Base-by-base conservation (phyloP, 2,329 filamentous ascomycete species). In the Fonsecaea nubica region DNA sequence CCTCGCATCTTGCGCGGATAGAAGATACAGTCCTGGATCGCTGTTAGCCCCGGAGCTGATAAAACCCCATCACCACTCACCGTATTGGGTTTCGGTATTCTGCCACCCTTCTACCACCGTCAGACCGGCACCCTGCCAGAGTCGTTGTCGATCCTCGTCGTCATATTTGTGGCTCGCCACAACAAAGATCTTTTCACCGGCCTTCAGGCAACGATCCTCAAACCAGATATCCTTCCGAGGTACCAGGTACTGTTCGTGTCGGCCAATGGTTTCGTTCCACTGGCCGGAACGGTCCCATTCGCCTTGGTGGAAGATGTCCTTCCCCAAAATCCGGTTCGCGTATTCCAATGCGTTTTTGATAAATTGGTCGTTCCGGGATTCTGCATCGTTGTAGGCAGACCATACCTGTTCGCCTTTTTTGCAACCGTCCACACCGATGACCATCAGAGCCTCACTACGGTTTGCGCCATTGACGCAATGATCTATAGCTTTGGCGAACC, bases 101-200 rank as follows among this genome's bases (percentile, higher is more conserved):
- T 25, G 42, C 42, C 42, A 48, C 25, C 42, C 42, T 4, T 48
- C 18, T 2, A 48, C 10, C 42, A 48, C 5, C 42, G 42, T 21
- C 42, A 63, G 36, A 5, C 53, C 87, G 21, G 92, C 88, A 21
- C 82, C 78, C 54, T 85, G 84, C 90, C 91, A 97, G 38, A 98
- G 83, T 57, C 84, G 78, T 48, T 83, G 77, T 18, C 87, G 85
- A 69, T 92, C 90, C 36, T 83, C 79, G 4, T 80, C 75, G 25
- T 88, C 89, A 77, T 92, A 97, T 79, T 98, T 98, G 78, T 93
- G 87, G 77, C 93, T 96, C 78, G 96, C 90, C 75, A 98, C 94
- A 64, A 98, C 90, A 63, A 92, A 85, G 59, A 98, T 82, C 62
- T 86, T 89, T 76, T 97, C 93, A 50, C 92, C 90, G 61, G 89